Evolutionary conservation across 1,139 yeast species (phyloP).

Genomic region (Meyerozyma smithsonii): DNA sequence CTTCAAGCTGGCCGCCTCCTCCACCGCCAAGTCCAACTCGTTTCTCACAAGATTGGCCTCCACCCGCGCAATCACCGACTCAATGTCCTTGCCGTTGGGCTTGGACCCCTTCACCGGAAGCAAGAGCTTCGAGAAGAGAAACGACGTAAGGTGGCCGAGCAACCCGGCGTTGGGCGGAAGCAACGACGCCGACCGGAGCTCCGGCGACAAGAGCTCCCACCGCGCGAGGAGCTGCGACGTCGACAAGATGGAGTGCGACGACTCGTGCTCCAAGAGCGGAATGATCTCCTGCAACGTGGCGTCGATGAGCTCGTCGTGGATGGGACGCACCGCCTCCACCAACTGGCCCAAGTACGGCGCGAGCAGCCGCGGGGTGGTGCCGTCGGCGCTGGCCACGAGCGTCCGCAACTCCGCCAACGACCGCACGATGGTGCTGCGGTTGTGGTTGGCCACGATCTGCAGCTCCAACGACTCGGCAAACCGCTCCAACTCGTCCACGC

Average conservation of each 20-base stretch:
- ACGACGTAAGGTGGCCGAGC: slow-evolving; percentile 83
- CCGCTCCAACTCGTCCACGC: slow-evolving; percentile 55
- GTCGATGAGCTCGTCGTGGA: slow-evolving; percentile 40
- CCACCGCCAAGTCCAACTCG: slow-evolving; percentile 82
- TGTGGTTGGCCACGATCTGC: slow-evolving; percentile 52
- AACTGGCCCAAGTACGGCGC: slow-evolving; percentile 47
- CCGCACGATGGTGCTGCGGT: slow-evolving; percentile 52
- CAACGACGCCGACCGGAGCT: slow-evolving; percentile 81
- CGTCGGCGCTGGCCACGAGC: slow-evolving; percentile 18
- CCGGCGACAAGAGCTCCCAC: slow-evolving; percentile 77
- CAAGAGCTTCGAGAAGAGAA: slow-evolving; percentile 69
- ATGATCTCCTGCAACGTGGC: slow-evolving; percentile 35
- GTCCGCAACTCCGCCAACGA: slow-evolving; percentile 52
- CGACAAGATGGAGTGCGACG: slow-evolving; percentile 56
- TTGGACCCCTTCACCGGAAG: slow-evolving; percentile 55
- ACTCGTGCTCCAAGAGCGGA: slow-evolving; percentile 42
- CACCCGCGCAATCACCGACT: slow-evolving; percentile 83
- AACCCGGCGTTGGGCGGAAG: slow-evolving; percentile 95
- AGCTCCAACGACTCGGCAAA: slow-evolving; percentile 55
- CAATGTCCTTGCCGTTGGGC: slow-evolving; percentile 76
- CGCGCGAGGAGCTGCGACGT: slow-evolving; percentile 65
- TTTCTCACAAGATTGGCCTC: slow-evolving; percentile 72
- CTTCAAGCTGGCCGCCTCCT: slow-evolving; percentile 82
- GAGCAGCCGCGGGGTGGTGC: slow-evolving; percentile 28
- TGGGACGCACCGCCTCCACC: slow-evolving; percentile 33